Conservation (phyloP, 208 protist genomes). For the Leishmania braziliensis region DNA sequence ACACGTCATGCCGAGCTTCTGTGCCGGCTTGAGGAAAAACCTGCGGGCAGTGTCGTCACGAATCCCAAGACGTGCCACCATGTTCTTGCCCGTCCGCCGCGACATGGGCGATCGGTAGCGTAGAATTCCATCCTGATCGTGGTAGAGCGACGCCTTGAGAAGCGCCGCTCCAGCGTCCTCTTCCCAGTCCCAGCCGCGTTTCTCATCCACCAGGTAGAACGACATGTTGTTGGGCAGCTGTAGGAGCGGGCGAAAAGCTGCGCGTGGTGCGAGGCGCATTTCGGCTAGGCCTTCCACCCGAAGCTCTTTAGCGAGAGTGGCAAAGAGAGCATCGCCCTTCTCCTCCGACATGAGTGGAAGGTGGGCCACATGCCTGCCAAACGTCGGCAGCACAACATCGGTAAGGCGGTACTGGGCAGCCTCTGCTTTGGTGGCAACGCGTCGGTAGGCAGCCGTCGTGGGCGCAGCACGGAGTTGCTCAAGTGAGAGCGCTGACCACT, state of each 20-base stretch:
- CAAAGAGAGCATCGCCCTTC: conserved; percentile 16
- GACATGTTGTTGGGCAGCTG: conserved; percentile 32
- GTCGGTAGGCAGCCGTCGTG: conserved; percentile 2
- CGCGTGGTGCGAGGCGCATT: conserved; percentile 57
- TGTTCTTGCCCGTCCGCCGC: conserved; percentile 45
- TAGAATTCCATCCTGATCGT: conserved; percentile 76
- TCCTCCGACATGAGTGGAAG: conserved; percentile 8
- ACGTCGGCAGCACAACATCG: conserved; percentile 76
- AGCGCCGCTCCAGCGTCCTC: conserved; percentile 31
- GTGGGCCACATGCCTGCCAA: conserved; percentile 28
- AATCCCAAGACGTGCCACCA: conserved; percentile 67
- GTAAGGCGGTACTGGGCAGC: conserved; percentile 43
- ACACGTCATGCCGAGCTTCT: conserved; percentile 68
- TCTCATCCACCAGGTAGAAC: conserved; percentile 70
- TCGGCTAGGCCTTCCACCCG: conserved; percentile 51
- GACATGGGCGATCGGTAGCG: conserved; percentile 71
- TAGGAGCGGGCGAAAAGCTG: conserved; percentile 66
- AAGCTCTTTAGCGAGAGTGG: conserved; percentile 52
- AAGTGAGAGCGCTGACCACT: conserved; percentile 40
- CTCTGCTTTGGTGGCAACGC: conserved; percentile 42
- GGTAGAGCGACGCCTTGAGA: conserved; percentile 54
- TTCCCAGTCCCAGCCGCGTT: conserved; percentile 80
- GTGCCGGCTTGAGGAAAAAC: conserved; percentile 76
- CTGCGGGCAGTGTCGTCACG: conserved; percentile 51
- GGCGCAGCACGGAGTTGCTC: background rate